A percentile compares a stretch with the other conserved stretches of the same genome.
These are phyloP conservation scores for Hansenula sp. DNA, from an alignment of 1,139 yeast genomes.

Conservation along the genomic window DNA sequence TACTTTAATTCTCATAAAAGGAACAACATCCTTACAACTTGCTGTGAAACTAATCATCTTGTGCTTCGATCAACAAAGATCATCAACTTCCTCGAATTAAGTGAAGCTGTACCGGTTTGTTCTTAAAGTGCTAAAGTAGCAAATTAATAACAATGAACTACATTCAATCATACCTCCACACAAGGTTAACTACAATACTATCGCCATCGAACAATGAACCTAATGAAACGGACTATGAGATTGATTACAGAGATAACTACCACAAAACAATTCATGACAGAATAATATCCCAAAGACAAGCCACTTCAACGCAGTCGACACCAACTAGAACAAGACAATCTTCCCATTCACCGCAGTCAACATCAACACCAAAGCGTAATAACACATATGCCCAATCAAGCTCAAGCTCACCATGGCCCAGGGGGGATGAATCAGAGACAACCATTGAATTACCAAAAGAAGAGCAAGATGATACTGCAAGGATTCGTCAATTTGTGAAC, in stretches of 20 bases:
- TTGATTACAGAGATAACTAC: background rate
- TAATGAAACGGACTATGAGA: background rate
- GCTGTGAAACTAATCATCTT: too few species aligned
- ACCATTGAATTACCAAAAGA: background rate
- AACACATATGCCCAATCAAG: background rate
- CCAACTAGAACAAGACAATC: background rate
- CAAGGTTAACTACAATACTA: background rate
- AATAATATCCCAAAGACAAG: background rate
- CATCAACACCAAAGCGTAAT: background rate
- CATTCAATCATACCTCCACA: background rate
- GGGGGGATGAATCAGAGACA: background rate
- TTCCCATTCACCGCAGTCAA: background rate
- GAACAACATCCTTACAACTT: too few species aligned
- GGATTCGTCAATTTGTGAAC: conserved; percentile 13
- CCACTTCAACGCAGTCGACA: background rate
- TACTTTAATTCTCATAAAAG: too few species aligned
- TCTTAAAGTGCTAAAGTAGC: too few species aligned
- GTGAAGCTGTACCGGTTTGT: too few species aligned
- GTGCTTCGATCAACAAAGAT: too few species aligned
- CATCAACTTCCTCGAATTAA: too few species aligned
- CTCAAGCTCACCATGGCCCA: background rate
- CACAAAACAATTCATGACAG: background rate
- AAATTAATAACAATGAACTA: background rate
- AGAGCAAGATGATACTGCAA: conserved; percentile 3
- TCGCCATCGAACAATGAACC: background rate